Evolutionary conservation across 2,329 filamentous ascomycete genomes (phyloP).

Genomic region (Helminthosporium solani): DNA sequence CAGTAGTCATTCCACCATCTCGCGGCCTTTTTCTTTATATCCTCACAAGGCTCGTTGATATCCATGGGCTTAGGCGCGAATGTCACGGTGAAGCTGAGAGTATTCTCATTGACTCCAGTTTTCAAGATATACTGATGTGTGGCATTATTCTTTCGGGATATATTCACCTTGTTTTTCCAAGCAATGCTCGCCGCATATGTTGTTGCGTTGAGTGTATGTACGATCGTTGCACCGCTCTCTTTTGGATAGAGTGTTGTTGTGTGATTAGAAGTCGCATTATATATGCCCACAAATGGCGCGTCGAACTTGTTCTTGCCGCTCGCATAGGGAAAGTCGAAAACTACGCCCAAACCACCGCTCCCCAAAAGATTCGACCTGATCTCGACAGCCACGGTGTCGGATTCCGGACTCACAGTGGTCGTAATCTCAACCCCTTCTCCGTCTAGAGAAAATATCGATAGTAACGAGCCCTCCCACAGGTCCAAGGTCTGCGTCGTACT

Average conservation of each 20-base stretch:
- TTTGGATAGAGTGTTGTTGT: conserved; percentile 40
- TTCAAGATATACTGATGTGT: conserved; percentile 50
- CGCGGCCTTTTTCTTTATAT: conserved; percentile 34
- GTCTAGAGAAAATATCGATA: conserved; percentile 49
- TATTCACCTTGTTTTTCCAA: conserved; percentile 40
- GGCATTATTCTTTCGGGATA: conserved; percentile 36
- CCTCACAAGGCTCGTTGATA: conserved; percentile 33
- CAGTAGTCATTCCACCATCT: conserved; percentile 55
- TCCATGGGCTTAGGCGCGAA: conserved; percentile 28
- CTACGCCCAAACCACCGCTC: conserved; percentile 46
- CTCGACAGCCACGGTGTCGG: conserved; percentile 49
- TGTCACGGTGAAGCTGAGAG: conserved; percentile 25
- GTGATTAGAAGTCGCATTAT: conserved; percentile 51
- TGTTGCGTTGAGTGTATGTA: conserved; percentile 47
- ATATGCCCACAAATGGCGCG: conserved; percentile 56
- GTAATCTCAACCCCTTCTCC: conserved; percentile 45
- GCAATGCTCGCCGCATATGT: conserved; percentile 45
- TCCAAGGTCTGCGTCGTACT: conserved; percentile 49
- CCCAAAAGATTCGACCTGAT: conserved; percentile 47
- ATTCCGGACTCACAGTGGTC: conserved; percentile 49
- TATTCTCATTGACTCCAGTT: conserved; percentile 25
- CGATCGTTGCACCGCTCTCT: conserved; percentile 41
- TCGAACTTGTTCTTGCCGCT: conserved; percentile 55
- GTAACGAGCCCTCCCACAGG: conserved; percentile 51
- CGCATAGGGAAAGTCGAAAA: conserved; percentile 56